Evolutionary conservation across 2,329 filamentous ascomycete genomes (phyloP).

Genomic region (Mycosphaerelloides madeirae): DNA sequence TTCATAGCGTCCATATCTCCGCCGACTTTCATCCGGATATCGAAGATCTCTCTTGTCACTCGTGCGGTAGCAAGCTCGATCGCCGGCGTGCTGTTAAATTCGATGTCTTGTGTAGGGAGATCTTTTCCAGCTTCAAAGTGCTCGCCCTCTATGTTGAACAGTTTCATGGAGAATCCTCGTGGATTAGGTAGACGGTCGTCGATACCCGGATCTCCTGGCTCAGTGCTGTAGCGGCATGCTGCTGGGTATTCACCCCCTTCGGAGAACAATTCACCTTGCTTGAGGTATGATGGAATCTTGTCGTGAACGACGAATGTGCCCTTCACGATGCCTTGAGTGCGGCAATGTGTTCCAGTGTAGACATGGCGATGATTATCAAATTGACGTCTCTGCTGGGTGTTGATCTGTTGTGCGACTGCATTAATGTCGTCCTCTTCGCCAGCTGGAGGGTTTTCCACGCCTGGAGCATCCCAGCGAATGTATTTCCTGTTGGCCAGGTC

Average conservation of each 20-base stretch:
- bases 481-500: constrained; percentile 1
- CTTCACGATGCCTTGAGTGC: constrained; percentile 48
- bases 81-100: constrained; percentile 47
- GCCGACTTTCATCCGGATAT: constrained; percentile 33
- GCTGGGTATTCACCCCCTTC: constrained; percentile 28
- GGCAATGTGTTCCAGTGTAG: constrained; percentile 42
- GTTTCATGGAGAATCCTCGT: constrained; percentile 47
- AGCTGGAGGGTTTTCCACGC: constrained; percentile 38
- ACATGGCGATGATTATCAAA: constrained; percentile 41
- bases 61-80: constrained; percentile 36
- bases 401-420: constrained; percentile 44
- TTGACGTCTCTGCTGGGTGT: constrained; percentile 42
- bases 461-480: constrained; percentile 17
- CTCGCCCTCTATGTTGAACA: constrained; percentile 46
- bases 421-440: constrained; percentile 43
- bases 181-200: constrained; percentile 43
- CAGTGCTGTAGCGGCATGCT: constrained; percentile 34
- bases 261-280: constrained; percentile 39
- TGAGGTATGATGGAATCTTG: constrained; percentile 42
- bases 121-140: constrained; percentile 35
- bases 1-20: constrained; percentile 37
- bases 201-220: constrained; percentile 31
- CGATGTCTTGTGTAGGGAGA: constrained; percentile 41
- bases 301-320: constrained; percentile 41
- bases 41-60: too few species aligned